Evolutionary conservation across 1,284 basidiomycete genomes (phyloP), one percentile per base, ranked within the genome.

Genomic region (Irpex sp.): DNA sequence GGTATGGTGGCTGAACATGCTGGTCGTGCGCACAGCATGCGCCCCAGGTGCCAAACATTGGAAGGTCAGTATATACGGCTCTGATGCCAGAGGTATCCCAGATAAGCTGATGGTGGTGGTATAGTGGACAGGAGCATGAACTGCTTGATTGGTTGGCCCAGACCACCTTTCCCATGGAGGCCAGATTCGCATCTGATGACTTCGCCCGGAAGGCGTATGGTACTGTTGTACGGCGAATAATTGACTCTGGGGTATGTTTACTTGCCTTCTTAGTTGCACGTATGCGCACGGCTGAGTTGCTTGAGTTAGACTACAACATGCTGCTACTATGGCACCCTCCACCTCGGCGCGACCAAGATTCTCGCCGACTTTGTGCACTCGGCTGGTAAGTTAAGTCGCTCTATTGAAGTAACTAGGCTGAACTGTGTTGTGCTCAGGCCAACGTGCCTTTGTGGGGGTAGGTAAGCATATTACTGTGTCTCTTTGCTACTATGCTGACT

Each of bases 81-180:
- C 15, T 31, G 31, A 3, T 11, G 17, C 19, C 11, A 4, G 31
- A 4, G 2, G 11, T 31, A 59, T 49, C 31, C 31, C 31, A 31
- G 31, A 4, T 60, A 33, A 43, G 5, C 39, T 61, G 37, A 59
- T 33, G 50, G 19, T 33, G 17, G 35, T 49, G 26, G 17, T 53
- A 39, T 66, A 92, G 90, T 47, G 92, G 92, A 19, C 84, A 89
- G 66, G 83, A 94, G 71, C 84, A 90, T 70, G 81, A 97, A 73
- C 87, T 98, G n/a, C 83, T 98, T 15, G 92, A 94, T 67, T 98
- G 96, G 96, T 84, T 98, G 36, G 75, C 87, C 46, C 79, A 92
- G 55, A 82, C 95, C 63, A 98, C 95, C 0, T 98, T 97, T 74
- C 97, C 96, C 0, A 87, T 87, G 71, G 97, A 98, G 75, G 78